These are phyloP conservation scores for Arabis hirsuta DNA, from an alignment of 345 rosid species.

Conservation along the genomic window DNA sequence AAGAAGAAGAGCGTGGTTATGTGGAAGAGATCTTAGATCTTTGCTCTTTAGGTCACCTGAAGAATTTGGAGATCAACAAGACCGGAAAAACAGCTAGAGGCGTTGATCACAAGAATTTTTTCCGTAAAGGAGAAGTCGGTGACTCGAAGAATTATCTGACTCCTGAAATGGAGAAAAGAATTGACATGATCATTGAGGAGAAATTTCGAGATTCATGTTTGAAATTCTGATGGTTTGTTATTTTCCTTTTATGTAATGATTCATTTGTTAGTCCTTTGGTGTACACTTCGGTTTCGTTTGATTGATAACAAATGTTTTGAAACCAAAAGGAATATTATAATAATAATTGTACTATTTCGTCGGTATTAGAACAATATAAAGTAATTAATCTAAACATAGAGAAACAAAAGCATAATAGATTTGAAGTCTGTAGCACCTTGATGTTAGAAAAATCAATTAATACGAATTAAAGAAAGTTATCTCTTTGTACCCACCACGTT, in stretches of 20 bases:
- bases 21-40: conserved; percentile 22
- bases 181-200: neutral
- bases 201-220: neutral
- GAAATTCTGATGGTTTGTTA: neutral
- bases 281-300: neutral
- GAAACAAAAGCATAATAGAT: no score
- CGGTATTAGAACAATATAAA: no score
- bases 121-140: neutral
- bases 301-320: neutral
- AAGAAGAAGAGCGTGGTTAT: conserved; percentile 25
- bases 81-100: neutral
- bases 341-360: no score
- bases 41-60: conserved; percentile 20
- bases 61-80: conserved; percentile 24
- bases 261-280: neutral
- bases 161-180: neutral
- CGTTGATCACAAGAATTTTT: neutral
- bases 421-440: no score
- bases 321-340: no score
- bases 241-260: neutral
- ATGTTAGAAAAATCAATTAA: no score
- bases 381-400: no score
- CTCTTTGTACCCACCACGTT: no score
- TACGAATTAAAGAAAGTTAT: no score
- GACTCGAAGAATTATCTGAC: neutral